phyloP scores from a whole-genome alignment of 208 protist species.

The Crithidia brevicula region DNA sequence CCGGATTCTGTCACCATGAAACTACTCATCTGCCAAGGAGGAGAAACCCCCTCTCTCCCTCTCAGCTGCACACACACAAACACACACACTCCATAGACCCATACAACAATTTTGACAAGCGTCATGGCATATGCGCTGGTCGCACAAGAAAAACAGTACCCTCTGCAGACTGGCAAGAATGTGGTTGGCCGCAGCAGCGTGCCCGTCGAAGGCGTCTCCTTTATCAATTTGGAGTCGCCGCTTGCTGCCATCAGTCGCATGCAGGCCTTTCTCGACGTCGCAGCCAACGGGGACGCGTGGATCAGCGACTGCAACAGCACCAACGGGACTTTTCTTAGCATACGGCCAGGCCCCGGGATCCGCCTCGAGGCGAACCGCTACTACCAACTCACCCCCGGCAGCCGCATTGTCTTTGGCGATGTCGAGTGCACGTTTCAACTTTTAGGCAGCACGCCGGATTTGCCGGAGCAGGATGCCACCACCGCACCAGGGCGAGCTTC shows the following conservation, averaged over 20 bases:
- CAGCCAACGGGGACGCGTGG: slow-evolving; percentile 85
- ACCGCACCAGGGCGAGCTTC: neutral
- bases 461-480: neutral
- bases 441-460: neutral
- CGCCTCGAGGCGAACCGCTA: slow-evolving; percentile 72
- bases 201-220: slow-evolving; percentile 52
- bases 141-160: slow-evolving; percentile 27
- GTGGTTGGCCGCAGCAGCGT: slow-evolving; percentile 71
- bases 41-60: too few species aligned
- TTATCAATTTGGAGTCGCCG: slow-evolving; percentile 75
- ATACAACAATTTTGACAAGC: slow-evolving; percentile 22
- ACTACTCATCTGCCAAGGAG: neutral
- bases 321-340: slow-evolving; percentile 81
- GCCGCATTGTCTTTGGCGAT: slow-evolving; percentile 82
- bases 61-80: too few species aligned
- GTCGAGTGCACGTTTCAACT: slow-evolving; percentile 52
- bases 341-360: slow-evolving; percentile 49
- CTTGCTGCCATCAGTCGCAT: slow-evolving; percentile 71
- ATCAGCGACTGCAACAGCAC: slow-evolving; percentile 85
- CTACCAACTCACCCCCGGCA: slow-evolving; percentile 77
- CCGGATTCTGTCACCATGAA: neutral
- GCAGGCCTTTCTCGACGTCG: slow-evolving; percentile 82
- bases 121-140: slow-evolving; percentile 24
- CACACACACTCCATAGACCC: neutral
- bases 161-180: slow-evolving; percentile 64